Percentiles rank a stretch among this genome's conserved stretches.
phyloP scores from a whole-genome alignment of 1,284 basidiomycete genomes.

The Ceratorhiza oryzae-sativae region DNA sequence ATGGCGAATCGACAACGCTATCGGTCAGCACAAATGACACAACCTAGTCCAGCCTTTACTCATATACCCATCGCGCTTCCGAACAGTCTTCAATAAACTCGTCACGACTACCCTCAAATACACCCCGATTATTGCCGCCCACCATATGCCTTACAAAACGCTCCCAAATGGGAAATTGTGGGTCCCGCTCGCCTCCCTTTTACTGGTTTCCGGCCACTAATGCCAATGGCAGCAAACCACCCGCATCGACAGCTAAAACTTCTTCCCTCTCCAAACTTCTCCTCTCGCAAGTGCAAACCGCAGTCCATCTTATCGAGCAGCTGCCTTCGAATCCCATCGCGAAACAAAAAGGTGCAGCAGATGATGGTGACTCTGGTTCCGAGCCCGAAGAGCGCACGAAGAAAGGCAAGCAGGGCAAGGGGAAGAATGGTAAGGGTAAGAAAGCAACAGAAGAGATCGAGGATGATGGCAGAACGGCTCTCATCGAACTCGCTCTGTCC shows the following conservation, averaged over 20 bases:
- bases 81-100: slow-evolving; percentile 88
- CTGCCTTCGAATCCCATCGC: slow-evolving; percentile 50
- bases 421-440: slow-evolving; percentile 45
- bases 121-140: slow-evolving; percentile 86
- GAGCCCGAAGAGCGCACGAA: slow-evolving; percentile 41
- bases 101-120: slow-evolving; percentile 88
- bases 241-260: slow-evolving; percentile 75
- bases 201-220: neutral
- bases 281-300: slow-evolving; percentile 87
- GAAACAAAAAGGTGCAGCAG: slow-evolving; percentile 27
- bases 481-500: slow-evolving; percentile 71
- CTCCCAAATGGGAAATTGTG: slow-evolving; percentile 85
- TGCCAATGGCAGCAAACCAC: slow-evolving; percentile 67
- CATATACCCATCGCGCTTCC: neutral
- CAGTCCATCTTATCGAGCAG: slow-evolving; percentile 79
- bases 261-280: slow-evolving; percentile 88
- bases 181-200: slow-evolving; percentile 47
- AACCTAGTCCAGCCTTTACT: neutral
- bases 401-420: slow-evolving; percentile 44
- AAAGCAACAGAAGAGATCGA: neutral
- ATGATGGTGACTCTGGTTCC: slow-evolving; percentile 47
- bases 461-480: slow-evolving; percentile 27
- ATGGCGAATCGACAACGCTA: slow-evolving; percentile 82
- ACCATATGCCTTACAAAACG: slow-evolving; percentile 89
- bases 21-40: slow-evolving; percentile 57